Percentiles rank a stretch among this genome's conserved stretches.
These are phyloP conservation scores for Solanum corneliomulleri DNA, from an alignment of 257 asterid genomes.

Conservation along the genomic window DNA sequence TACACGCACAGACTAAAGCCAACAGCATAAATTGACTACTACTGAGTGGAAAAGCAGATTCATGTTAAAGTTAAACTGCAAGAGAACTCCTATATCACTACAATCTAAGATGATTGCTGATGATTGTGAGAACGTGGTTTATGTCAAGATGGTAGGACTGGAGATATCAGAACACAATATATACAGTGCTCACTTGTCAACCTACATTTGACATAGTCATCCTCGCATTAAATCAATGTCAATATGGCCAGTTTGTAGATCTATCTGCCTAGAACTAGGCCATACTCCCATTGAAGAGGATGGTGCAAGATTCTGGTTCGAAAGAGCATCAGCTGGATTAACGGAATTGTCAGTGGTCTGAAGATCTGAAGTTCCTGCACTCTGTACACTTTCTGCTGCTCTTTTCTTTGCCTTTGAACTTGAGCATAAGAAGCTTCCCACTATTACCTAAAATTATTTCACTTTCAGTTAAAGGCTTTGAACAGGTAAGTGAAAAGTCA, in stretches of 20 bases:
- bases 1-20: background rate
- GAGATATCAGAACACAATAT: slow-evolving; percentile 13
- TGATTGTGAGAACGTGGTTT: background rate
- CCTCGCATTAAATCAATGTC: slow-evolving; percentile 41
- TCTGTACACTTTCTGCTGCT: slow-evolving; percentile 22
- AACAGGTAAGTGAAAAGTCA: background rate
- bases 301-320: slow-evolving; percentile 30
- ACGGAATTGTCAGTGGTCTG: slow-evolving; percentile 14
- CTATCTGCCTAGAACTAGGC: slow-evolving; percentile 33
- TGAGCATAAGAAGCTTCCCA: slow-evolving; percentile 46
- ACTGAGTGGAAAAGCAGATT: background rate
- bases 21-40: background rate
- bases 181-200: slow-evolving; percentile 10
- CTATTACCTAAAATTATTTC: slow-evolving; percentile 42
- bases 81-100: background rate
- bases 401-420: slow-evolving; percentile 40
- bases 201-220: slow-evolving; percentile 11
- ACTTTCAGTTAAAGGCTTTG: background rate
- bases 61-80: slow-evolving; percentile 6
- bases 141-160: slow-evolving; percentile 6
- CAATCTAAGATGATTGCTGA: slow-evolving; percentile 1
- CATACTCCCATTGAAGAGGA: slow-evolving; percentile 42
- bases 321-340: slow-evolving; percentile 26
- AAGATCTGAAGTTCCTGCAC: slow-evolving; percentile 29
- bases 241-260: slow-evolving; percentile 15